Base-by-base conservation (phyloP, 2,329 filamentous ascomycete species). In the Fusarium transvaalense region DNA sequence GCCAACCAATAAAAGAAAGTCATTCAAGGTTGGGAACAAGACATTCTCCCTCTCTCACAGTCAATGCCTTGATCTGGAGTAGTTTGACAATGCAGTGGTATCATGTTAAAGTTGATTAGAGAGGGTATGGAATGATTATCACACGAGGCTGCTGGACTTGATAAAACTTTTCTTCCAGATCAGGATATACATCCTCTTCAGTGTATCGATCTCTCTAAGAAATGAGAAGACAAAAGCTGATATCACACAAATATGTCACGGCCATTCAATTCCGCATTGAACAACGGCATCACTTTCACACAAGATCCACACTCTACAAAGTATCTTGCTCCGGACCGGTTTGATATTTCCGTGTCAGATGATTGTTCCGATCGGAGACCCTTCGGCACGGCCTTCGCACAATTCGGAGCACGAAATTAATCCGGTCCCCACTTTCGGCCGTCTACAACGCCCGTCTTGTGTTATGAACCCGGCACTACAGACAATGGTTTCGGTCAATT, bases 401-500 rank as follows among this genome's bases (percentile, higher is more conserved):
- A 64, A 41, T 58, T 58, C 61, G 61, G 61, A 46, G 38, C 29
- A 35, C 43, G 52, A 64, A 58, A 37, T 58, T 64, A 38, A 64
- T 58, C 61, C 60, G 59, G 55, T 57, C 25, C 0, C 61, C 61
- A 64, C 43, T 32, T 51, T 64, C 59, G 61, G 61, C 60, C 25
- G 37, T 37, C 12, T 13, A 19, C 25, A 15, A 25, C 7, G n/a
- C 32, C 32, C 50, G 42, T 43, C 13, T 14, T 37, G 43, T 48
- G 10, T 15, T 23, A 39, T 31, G 34, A 27, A 12, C 3, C 14
- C 39, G 35, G 15, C 25, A 15, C 21, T 25, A 12, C 14, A 19
- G 14, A 21, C 27, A 7, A 51, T 32, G 29, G n/a, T 29, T 37
- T 64, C 52, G 61, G 51, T 31, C 12, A 37, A 58, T 45, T 45